These are phyloP conservation scores for Vitis hybrid DNA, from an alignment of 177 flowering plant species.

Conservation along the genomic window DNA sequence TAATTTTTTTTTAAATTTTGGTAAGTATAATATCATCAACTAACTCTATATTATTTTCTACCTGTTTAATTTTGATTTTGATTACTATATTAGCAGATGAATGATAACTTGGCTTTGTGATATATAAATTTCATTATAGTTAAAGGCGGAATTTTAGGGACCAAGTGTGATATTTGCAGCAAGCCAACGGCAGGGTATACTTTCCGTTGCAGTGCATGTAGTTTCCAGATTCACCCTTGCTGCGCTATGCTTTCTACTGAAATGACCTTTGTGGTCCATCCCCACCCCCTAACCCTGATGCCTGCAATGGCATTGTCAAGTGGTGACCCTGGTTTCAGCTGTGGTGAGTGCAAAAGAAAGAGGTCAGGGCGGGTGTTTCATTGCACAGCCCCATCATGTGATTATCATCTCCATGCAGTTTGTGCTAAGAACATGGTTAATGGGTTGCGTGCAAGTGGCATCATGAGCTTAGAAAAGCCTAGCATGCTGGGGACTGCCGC, in stretches of 20 bases:
- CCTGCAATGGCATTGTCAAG: slow-evolving; percentile 20
- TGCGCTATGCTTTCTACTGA: slow-evolving; percentile 59
- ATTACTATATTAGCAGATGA: neutral
- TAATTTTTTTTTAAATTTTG: too few relatives aligned
- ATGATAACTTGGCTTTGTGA: neutral
- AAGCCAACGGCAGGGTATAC: slow-evolving; percentile 57
- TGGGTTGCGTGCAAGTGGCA: slow-evolving; percentile 55
- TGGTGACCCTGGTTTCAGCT: slow-evolving; percentile 18
- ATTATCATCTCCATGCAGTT: slow-evolving; percentile 71
- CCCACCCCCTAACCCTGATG: slow-evolving; percentile 47
- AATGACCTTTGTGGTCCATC: slow-evolving; percentile 43
- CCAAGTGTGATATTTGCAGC: slow-evolving; percentile 63
- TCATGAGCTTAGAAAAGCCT: slow-evolving; percentile 35
- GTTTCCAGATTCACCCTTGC: slow-evolving; percentile 78
- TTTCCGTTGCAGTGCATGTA: slow-evolving; percentile 63
- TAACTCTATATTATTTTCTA: too few relatives aligned
- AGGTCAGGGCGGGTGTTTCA: slow-evolving; percentile 53
- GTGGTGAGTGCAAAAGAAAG: slow-evolving; percentile 61
- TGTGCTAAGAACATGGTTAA: slow-evolving; percentile 79
- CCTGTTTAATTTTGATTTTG: neutral
- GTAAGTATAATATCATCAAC: too few relatives aligned
- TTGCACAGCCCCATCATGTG: slow-evolving; percentile 43
- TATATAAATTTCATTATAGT: slow-evolving; percentile 4
- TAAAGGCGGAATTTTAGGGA: slow-evolving; percentile 50
- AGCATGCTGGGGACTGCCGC: slow-evolving; percentile 61